Evolutionary conservation across 1,139 yeast species (phyloP).

Genomic region (Yamadazyma sp.): DNA sequence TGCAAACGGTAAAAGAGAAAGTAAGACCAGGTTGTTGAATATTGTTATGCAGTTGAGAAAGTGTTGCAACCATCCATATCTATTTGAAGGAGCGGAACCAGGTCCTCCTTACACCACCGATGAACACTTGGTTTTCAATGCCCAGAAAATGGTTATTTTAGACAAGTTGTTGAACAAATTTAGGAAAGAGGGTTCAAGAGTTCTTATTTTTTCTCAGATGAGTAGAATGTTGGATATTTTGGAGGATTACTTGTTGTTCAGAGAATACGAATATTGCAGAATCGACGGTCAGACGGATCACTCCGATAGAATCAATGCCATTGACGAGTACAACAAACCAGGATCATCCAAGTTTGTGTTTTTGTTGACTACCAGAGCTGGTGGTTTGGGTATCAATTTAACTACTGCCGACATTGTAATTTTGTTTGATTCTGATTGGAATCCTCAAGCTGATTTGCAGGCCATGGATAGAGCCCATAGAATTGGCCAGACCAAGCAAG

Average conservation of each 20-base stretch:
- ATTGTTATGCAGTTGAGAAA: slow-evolving; percentile 83
- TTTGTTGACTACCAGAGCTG: slow-evolving; percentile 77
- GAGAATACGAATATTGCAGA: slow-evolving; percentile 69
- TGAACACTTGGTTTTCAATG: slow-evolving; percentile 72
- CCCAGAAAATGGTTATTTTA: slow-evolving; percentile 70
- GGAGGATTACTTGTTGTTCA: slow-evolving; percentile 73
- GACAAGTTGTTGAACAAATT: slow-evolving; percentile 66
- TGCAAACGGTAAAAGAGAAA: slow-evolving; percentile 71
- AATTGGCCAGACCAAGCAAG: slow-evolving; percentile 83
- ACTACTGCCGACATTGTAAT: slow-evolving; percentile 76
- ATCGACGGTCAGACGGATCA: slow-evolving; percentile 84
- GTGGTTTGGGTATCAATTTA: slow-evolving; percentile 82
- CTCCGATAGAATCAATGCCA: slow-evolving; percentile 70
- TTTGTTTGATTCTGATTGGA: slow-evolving; percentile 80
- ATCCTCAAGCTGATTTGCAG: slow-evolving; percentile 84
- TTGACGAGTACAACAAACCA: slow-evolving; percentile 75
- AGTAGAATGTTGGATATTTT: slow-evolving; percentile 75
- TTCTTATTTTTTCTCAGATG: slow-evolving; percentile 79
- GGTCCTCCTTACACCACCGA: slow-evolving; percentile 86
- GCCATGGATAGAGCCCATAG: slow-evolving; percentile 90
- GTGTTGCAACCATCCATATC: slow-evolving; percentile 81
- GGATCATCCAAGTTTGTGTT: slow-evolving; percentile 69
- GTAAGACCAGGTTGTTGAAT: slow-evolving; percentile 70
- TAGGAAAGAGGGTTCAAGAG: slow-evolving; percentile 69
- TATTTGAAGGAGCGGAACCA: slow-evolving; percentile 85